phyloP scores from a whole-genome alignment of 2,329 filamentous ascomycete species.

The Pseudocercospora crystallina region DNA sequence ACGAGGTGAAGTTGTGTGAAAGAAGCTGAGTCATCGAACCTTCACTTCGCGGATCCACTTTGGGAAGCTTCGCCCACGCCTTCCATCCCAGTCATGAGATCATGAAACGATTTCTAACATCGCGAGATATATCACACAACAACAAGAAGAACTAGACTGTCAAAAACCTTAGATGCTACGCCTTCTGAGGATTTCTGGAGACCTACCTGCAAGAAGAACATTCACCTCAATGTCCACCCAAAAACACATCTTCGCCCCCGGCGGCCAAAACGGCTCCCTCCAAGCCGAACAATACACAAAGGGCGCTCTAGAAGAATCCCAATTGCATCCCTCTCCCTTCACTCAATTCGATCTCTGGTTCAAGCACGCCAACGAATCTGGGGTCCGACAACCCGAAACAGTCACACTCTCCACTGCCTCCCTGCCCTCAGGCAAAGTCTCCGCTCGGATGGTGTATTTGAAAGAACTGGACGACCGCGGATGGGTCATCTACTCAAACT shows the following conservation, averaged over 20 bases:
- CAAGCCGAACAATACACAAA: constrained; percentile 77
- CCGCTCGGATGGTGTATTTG: constrained; percentile 83
- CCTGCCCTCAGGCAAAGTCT: constrained; percentile 80
- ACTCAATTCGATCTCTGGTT: constrained; percentile 92
- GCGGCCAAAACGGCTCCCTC: constrained; percentile 55
- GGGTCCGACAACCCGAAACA: constrained; percentile 78
- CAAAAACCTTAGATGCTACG: too few species aligned
- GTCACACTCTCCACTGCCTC: constrained; percentile 82
- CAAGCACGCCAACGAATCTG: constrained; percentile 62
- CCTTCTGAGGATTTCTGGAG: too few species aligned
- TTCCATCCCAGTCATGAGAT: too few species aligned
- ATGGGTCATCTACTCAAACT: constrained; percentile 93
- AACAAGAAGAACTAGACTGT: too few species aligned
- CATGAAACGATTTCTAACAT: too few species aligned
- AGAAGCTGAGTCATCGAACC: too few species aligned
- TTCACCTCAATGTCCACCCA: constrained; percentile 27
- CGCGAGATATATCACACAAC: too few species aligned
- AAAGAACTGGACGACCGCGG: constrained; percentile 84
- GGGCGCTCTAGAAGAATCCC: constrained; percentile 59
- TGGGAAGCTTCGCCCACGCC: too few species aligned
- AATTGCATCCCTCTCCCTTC: constrained; percentile 67
- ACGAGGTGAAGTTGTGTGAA: too few species aligned
- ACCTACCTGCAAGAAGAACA: background rate
- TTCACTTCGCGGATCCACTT: too few species aligned
- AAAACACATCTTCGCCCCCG: constrained; percentile 61